These are phyloP conservation scores for Cryptococcus sp. DNA, from an alignment of 1,284 basidiomycete genomes.

Conservation along the genomic window DNA sequence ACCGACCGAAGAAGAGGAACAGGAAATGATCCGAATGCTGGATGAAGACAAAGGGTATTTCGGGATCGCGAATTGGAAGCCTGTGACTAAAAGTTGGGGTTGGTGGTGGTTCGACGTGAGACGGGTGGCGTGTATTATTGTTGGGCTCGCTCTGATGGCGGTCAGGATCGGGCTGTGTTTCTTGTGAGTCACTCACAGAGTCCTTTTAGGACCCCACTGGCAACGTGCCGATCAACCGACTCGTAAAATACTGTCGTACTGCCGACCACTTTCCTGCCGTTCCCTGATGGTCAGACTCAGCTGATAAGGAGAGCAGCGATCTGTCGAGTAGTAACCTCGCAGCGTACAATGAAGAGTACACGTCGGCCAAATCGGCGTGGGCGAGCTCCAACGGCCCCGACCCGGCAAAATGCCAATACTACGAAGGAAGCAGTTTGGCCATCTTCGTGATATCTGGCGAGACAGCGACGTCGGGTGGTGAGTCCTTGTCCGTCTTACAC, in stretches of 20 bases:
- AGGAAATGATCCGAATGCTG: constrained; percentile 14
- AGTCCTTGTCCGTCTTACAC: constrained; percentile 8
- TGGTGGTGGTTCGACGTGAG: constrained; percentile 33
- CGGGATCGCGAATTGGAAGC: constrained; percentile 26
- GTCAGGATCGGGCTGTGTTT: constrained; percentile 24
- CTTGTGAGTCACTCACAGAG: constrained; percentile 20
- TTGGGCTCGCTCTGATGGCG: constrained; percentile 15
- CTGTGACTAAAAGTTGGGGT: constrained; percentile 12
- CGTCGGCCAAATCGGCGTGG: constrained; percentile 15
- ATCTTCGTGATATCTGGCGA: constrained; percentile 21
- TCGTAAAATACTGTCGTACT: no score
- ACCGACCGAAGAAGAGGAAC: constrained; percentile 11
- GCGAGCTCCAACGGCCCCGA: constrained; percentile 22
- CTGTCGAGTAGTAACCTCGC: constrained; percentile 6
- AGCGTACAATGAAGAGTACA: constrained; percentile 25
- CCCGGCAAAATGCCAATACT: constrained; percentile 28
- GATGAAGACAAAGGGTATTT: constrained; percentile 22
- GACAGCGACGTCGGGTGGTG: constrained; percentile 15
- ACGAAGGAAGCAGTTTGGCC: constrained; percentile 24
- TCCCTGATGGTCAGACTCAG: not conserved
- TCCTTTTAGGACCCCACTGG: no score
- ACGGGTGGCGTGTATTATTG: constrained; percentile 15
- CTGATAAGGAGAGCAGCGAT: constrained; percentile 10
- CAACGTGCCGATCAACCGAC: no score
- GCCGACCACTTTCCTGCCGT: no score